Evolutionary conservation across 352 stramenopile genomes (phyloP).

Genomic region (Thalassiosira hispida): DNA sequence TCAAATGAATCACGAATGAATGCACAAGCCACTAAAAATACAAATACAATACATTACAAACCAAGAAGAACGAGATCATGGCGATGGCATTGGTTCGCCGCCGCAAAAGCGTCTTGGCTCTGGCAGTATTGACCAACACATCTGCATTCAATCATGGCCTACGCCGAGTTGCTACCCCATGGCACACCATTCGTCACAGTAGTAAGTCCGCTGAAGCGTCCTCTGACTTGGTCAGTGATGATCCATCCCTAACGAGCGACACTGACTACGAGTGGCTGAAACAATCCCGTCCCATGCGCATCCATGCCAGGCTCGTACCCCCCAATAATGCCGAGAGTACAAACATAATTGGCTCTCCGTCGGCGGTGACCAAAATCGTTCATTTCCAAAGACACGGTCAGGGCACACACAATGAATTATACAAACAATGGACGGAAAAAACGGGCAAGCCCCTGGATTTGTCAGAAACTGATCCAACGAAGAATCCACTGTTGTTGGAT

Average conservation of each 20-base stretch:
- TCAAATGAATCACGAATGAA: too few relatives aligned
- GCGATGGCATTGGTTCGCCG: not conserved
- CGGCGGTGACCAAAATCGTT: conserved; percentile 31
- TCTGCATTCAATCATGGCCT: not conserved
- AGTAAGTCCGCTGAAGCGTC: not conserved
- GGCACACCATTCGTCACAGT: not conserved
- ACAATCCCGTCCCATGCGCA: conserved; percentile 43
- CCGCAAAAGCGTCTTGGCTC: conserved; percentile 5
- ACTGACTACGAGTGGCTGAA: conserved; percentile 44
- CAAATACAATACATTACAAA: too few relatives aligned
- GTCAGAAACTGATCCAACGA: conserved; percentile 42
- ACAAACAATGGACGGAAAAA: conserved; percentile 33
- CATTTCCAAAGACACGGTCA: conserved; percentile 60
- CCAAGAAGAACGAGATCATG: not conserved
- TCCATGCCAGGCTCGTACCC: conserved; percentile 19
- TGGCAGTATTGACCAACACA: conserved; percentile 21
- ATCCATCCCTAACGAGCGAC: conserved; percentile 19
- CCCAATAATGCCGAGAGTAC: conserved; percentile 1
- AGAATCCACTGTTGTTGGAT: conserved; percentile 49
- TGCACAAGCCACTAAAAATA: too few relatives aligned
- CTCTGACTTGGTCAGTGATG: not conserved
- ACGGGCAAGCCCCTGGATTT: conserved; percentile 37
- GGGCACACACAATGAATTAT: conserved; percentile 56
- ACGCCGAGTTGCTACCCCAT: not conserved
- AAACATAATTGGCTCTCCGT: not conserved